These are phyloP conservation scores for Pseudogymnoascus sp. DNA, from an alignment of 2,329 filamentous ascomycete species.

Conservation along the genomic window DNA sequence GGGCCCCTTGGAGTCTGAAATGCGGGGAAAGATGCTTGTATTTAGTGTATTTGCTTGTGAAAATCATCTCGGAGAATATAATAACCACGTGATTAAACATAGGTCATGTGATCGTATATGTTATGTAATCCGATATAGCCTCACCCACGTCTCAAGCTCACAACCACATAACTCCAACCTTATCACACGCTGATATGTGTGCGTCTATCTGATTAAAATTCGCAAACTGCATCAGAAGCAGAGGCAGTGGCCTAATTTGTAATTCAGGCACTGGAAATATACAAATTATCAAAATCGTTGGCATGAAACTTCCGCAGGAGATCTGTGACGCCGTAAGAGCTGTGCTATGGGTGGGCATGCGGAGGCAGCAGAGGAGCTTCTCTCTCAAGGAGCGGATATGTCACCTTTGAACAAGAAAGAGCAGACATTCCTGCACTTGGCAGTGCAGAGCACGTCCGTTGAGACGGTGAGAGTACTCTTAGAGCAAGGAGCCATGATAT, in stretches of 20 bases:
- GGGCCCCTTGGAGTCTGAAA: not conserved
- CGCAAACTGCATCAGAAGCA: not conserved
- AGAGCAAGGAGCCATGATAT: no score
- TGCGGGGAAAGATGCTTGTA: slow-evolving; percentile 7
- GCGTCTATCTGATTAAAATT: not conserved
- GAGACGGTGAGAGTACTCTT: no score
- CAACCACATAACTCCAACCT: not conserved
- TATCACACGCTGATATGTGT: not conserved
- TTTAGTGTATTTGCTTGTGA: not conserved
- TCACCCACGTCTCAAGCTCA: not conserved
- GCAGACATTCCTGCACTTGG: no score
- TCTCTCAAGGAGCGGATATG: no score
- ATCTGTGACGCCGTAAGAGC: not conserved
- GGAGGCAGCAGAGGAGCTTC: no score
- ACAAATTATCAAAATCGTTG: not conserved
- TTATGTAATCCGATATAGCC: not conserved
- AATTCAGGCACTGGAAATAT: not conserved
- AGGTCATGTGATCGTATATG: no score
- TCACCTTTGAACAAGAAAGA: no score
- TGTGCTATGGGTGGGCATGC: not conserved
- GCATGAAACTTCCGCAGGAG: not conserved
- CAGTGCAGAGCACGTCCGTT: no score
- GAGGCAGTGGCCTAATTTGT: not conserved
- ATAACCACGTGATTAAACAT: no score
- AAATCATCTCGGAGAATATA: no score